phyloP scores from a whole-genome alignment of 352 stramenopile species.

The Pythium aphanidermatum region DNA sequence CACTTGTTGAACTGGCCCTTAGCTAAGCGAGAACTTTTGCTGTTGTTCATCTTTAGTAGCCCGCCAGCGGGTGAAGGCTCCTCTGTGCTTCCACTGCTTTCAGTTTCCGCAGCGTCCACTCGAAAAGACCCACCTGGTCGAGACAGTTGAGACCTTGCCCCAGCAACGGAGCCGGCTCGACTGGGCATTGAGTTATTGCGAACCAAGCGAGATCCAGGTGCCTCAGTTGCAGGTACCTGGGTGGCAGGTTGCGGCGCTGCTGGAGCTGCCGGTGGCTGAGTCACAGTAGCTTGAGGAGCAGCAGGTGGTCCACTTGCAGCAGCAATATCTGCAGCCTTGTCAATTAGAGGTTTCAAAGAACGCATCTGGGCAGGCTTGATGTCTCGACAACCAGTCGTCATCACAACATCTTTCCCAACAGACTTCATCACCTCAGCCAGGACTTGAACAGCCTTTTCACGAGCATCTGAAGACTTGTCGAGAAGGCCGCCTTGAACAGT shows the following conservation, averaged over 20 bases:
- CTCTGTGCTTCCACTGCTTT: conserved; percentile 12
- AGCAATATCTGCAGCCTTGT: conserved; percentile 54
- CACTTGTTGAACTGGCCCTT: conserved; percentile 80
- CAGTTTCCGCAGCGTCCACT: conserved; percentile 6
- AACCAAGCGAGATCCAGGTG: neutral
- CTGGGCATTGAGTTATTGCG: conserved; percentile 12
- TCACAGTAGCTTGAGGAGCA: neutral
- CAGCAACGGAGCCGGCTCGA: conserved; percentile 6
- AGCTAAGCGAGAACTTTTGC: conserved; percentile 46
- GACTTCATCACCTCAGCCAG: conserved; percentile 80
- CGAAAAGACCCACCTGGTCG: conserved; percentile 24
- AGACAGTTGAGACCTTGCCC: conserved; percentile 3
- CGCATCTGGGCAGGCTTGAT: conserved; percentile 86
- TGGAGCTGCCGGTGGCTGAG: neutral
- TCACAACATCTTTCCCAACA: conserved; percentile 64
- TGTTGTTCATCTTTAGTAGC: conserved; percentile 60
- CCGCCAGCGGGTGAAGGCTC: conserved; percentile 17
- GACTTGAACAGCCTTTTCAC: conserved; percentile 74
- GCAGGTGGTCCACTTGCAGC: neutral
- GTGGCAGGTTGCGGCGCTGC: neutral
- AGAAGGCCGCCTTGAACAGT: conserved; percentile 72
- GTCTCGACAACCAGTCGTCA: conserved; percentile 67
- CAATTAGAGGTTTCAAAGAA: conserved; percentile 75
- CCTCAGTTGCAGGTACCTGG: neutral
- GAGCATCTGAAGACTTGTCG: conserved; percentile 78